Conservation (phyloP, 2,329 filamentous ascomycete species). For the Esteya vermicola region DNA sequence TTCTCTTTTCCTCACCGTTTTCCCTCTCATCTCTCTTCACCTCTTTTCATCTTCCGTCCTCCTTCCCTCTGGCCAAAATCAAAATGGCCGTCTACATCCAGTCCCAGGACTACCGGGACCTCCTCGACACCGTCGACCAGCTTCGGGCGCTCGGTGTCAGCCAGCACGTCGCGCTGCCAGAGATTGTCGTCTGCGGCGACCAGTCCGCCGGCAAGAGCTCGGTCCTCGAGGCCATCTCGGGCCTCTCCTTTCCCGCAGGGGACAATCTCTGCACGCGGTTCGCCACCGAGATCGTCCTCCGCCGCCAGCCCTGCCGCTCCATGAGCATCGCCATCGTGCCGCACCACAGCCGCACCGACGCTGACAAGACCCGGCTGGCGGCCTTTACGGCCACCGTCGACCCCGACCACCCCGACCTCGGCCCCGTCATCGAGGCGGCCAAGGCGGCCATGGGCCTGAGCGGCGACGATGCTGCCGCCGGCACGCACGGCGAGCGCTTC, state of each 20-base stretch:
- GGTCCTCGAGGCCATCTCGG: conserved; percentile 49
- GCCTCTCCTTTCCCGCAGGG: conserved; percentile 43
- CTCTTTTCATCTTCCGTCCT: neutral
- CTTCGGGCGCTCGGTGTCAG: conserved; percentile 22
- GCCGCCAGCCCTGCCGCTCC: conserved; percentile 21
- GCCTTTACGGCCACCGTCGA: conserved; percentile 14
- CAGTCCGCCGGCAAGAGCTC: conserved; percentile 52
- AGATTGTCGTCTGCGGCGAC: conserved; percentile 44
- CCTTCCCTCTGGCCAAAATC: neutral
- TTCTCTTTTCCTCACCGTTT: neutral
- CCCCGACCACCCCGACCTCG: conserved; percentile 15
- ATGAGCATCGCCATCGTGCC: conserved; percentile 24
- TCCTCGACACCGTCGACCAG: conserved; percentile 23
- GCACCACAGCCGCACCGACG: conserved; percentile 13
- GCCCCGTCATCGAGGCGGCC: conserved; percentile 23
- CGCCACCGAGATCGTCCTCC: conserved; percentile 45
- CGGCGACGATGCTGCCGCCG: neutral
- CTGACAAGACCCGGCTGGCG: conserved; percentile 14
- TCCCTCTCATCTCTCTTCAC: neutral
- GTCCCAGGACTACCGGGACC: conserved; percentile 18
- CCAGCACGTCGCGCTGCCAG: conserved; percentile 24
- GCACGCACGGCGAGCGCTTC: conserved; percentile 23
- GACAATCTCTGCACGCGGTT: conserved; percentile 48
- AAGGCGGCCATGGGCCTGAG: conserved; percentile 33
- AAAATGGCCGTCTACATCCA: no score